Evolutionary conservation across 1,284 basidiomycete species (phyloP).

Genomic region (Hypsizygus ulmarius): DNA sequence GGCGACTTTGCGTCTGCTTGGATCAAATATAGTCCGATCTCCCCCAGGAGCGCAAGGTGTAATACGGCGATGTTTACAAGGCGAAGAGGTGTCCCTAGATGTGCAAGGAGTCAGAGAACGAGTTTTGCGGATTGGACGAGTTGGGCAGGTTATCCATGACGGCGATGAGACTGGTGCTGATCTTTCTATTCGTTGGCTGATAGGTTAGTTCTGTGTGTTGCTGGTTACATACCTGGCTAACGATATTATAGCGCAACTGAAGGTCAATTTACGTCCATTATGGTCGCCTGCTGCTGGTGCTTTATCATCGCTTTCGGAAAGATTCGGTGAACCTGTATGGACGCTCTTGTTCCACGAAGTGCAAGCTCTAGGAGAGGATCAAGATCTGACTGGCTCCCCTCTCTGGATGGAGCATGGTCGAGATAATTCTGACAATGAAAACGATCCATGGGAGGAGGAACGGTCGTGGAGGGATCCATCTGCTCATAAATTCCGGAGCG

Average conservation of each 20-base stretch:
- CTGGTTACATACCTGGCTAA: constrained; percentile 8
- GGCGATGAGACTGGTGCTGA: constrained; percentile 53
- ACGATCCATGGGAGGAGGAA: constrained; percentile 63
- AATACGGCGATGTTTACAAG: constrained; percentile 63
- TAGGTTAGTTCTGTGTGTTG: constrained; percentile 39
- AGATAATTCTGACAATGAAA: constrained; percentile 27
- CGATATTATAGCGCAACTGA: constrained; percentile 69
- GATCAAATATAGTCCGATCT: constrained; percentile 41
- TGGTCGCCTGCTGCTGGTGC: constrained; percentile 82
- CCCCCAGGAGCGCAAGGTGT: constrained; percentile 51
- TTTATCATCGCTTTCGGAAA: constrained; percentile 55
- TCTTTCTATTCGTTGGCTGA: constrained; percentile 61
- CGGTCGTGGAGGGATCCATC: constrained; percentile 71
- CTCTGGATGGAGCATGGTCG: constrained; percentile 12
- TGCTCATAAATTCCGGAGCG: constrained; percentile 56
- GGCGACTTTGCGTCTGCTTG: constrained; percentile 53
- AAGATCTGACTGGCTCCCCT: constrained; percentile 6
- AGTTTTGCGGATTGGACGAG: constrained; percentile 65
- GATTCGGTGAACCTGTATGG: constrained; percentile 76
- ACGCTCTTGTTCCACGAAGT: constrained; percentile 64
- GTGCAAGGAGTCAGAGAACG: constrained; percentile 82
- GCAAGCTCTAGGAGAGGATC: constrained; percentile 23
- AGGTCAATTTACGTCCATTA: constrained; percentile 86
- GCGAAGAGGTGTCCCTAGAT: constrained; percentile 74
- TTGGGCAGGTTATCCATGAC: constrained; percentile 53